phyloP scores from a whole-genome alignment of 2,329 filamentous ascomycete species.

The Venturia nashicola region DNA sequence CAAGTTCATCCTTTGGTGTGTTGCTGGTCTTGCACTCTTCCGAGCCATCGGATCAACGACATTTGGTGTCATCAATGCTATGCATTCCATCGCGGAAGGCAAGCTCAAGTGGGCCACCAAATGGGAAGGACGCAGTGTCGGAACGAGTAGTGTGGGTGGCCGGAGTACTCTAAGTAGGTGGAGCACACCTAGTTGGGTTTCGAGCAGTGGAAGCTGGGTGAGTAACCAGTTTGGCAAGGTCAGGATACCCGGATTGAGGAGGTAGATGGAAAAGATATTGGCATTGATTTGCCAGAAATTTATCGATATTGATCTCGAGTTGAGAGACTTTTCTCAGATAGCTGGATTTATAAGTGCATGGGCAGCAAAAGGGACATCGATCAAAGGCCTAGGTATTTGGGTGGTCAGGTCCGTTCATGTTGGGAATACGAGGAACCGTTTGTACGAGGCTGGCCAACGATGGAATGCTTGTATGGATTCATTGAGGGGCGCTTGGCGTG shows the following conservation, averaged over 20 bases:
- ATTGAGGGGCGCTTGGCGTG: background rate
- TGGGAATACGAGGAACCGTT: background rate
- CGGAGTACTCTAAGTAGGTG: constrained; percentile 25
- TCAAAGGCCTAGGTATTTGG: background rate
- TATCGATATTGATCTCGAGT: too few species aligned
- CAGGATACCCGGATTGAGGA: background rate
- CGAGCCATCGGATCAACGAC: constrained; percentile 69
- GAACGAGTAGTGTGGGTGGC: constrained; percentile 18
- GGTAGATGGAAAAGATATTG: background rate
- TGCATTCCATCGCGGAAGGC: constrained; percentile 81
- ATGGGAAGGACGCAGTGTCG: constrained; percentile 10
- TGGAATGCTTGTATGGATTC: background rate
- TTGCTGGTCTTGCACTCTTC: constrained; percentile 78
- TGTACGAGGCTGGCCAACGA: background rate
- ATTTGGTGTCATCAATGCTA: constrained; percentile 70
- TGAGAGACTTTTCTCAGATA: too few species aligned
- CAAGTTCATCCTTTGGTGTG: constrained; percentile 83
- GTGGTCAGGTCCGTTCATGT: background rate
- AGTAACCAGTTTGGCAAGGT: constrained; percentile 11
- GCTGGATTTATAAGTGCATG: too few species aligned
- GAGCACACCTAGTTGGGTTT: constrained; percentile 23
- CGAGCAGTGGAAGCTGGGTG: constrained; percentile 23
- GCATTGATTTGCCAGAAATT: too few species aligned
- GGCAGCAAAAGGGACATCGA: too few species aligned
- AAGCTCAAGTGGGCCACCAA: constrained; percentile 46